Percentiles rank a stretch among this genome's conserved stretches.
These are phyloP conservation scores for Pythium dissotocum DNA, from an alignment of 352 stramenopile genomes.

Conservation along the genomic window DNA sequence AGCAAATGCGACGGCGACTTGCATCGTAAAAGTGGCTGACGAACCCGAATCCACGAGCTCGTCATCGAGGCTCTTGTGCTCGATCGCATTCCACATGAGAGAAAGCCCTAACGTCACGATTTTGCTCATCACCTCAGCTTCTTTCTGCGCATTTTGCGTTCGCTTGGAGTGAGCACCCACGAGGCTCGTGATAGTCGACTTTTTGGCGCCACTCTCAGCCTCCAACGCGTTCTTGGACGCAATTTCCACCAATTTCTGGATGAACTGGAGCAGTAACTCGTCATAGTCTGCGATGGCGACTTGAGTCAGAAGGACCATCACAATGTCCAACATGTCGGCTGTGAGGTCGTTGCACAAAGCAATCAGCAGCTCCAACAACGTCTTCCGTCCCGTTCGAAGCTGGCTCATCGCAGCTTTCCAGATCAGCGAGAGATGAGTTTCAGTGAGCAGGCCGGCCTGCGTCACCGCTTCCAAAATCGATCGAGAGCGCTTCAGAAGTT, in stretches of 20 bases:
- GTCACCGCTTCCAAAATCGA: conserved; percentile 72
- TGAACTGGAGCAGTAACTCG: conserved; percentile 73
- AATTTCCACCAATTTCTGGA: conserved; percentile 75
- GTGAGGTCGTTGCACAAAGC: conserved; percentile 63
- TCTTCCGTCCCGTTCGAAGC: conserved; percentile 65
- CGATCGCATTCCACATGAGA: conserved; percentile 78
- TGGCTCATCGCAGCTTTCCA: conserved; percentile 76
- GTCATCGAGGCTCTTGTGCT: conserved; percentile 24
- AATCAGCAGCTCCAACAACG: conserved; percentile 74
- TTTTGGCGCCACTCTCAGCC: conserved; percentile 70
- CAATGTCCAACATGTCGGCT: conserved; percentile 73
- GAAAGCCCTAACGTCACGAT: conserved; percentile 70
- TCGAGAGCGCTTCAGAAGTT: conserved; percentile 79
- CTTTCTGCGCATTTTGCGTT: conserved; percentile 58
- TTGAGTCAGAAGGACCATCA: conserved; percentile 77
- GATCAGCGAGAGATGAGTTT: conserved; percentile 69
- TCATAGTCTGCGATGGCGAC: conserved; percentile 72
- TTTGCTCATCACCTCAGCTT: conserved; percentile 73
- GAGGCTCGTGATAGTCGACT: conserved; percentile 60
- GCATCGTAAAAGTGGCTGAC: conserved; percentile 30
- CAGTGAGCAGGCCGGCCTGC: conserved; percentile 51
- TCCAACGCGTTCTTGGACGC: conserved; percentile 72
- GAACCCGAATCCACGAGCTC: not conserved
- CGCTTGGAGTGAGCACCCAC: conserved; percentile 50
- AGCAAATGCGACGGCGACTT: conserved; percentile 62